These are phyloP conservation scores for Elaphomyces granulatus DNA, from an alignment of 495 filamentous ascomycete genomes.

Conservation along the genomic window DNA sequence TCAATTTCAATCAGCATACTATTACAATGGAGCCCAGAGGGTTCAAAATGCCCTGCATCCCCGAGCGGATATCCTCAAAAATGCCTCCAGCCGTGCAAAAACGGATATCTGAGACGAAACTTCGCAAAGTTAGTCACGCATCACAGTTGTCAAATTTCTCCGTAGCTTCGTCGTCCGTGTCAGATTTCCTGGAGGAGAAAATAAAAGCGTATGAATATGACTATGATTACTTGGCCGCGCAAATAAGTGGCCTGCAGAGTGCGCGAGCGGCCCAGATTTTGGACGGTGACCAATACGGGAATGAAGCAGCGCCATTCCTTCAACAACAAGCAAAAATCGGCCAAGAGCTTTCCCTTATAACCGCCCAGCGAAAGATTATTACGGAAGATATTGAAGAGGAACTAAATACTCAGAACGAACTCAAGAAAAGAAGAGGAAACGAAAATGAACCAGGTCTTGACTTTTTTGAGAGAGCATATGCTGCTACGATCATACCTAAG, in stretches of 20 bases:
- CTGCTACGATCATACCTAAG: slow-evolving; percentile 3
- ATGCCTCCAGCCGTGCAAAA: background rate
- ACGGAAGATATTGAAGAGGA: slow-evolving; percentile 3
- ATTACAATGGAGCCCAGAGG: too few relatives aligned
- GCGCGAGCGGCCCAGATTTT: background rate
- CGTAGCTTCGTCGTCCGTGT: background rate
- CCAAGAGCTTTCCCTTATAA: background rate
- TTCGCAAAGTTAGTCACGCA: too few relatives aligned
- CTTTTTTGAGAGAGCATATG: slow-evolving; percentile 9
- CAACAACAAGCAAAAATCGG: background rate
- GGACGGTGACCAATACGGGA: background rate
- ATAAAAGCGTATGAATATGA: slow-evolving; percentile 1
- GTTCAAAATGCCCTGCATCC: background rate
- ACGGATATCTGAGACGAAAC: background rate
- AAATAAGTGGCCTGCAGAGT: background rate
- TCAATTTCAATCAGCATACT: too few relatives aligned
- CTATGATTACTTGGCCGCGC: background rate
- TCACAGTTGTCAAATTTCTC: background rate
- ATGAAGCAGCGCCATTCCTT: background rate
- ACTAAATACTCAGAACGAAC: background rate
- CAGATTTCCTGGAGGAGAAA: slow-evolving; percentile 1
- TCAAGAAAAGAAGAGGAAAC: too few relatives aligned
- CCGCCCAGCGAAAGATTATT: background rate
- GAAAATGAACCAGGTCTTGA: slow-evolving; percentile 3
- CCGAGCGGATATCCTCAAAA: background rate